Evolutionary conservation across 2,329 filamentous ascomycete genomes (phyloP), one percentile per base, ranked within the genome.

Genomic region (Akanthomyces muscarius): DNA sequence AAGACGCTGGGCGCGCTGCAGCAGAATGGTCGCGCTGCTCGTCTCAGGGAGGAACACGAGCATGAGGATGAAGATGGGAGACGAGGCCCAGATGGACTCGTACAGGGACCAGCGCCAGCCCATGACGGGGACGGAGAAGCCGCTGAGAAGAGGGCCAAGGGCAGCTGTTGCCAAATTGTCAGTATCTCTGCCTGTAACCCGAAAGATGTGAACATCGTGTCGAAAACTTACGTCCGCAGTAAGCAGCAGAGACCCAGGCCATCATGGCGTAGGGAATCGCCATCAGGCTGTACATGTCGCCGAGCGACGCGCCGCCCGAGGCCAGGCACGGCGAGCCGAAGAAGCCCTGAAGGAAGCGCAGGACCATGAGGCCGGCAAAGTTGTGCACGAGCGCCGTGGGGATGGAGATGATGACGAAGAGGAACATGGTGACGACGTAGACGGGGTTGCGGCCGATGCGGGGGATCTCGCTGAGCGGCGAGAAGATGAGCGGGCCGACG

Each of bases 401-500:
- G 18, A 91, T 81, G 6, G 82, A 85, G 13, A 91, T 73, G 65
- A 90, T 81, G 55, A 89, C 84, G 71, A 90, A 91, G 33, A 91
- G 76, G 63, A 83, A 82, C 76, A 91, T 88, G 11, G 87, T 88
- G 66, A 83, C 71, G 42, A 89, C 82, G 72, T 91, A 91, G 6
- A 88, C 83, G 0, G 85, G 84, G 68, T 87, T 90, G 7, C 89
- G 80, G 2, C 89, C 89, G 57, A 91, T 82, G 52, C 80, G 71
- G 0, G 88, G 86, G 25, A 91, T 84, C 74, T 91, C 89, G 55
- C 80, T 83, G 48, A 91, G 73, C 0, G 89, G 89, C 0, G 85
- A 86, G 74, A 85, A 90, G 28, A 91, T 65, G 30, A 90, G 73
- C 0, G 88, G 87, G 0, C 87, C 88, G 18, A 86, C 74, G 14